phyloP scores from a whole-genome alignment of 257 asterid species.

The Nicotiana benthamiana region DNA sequence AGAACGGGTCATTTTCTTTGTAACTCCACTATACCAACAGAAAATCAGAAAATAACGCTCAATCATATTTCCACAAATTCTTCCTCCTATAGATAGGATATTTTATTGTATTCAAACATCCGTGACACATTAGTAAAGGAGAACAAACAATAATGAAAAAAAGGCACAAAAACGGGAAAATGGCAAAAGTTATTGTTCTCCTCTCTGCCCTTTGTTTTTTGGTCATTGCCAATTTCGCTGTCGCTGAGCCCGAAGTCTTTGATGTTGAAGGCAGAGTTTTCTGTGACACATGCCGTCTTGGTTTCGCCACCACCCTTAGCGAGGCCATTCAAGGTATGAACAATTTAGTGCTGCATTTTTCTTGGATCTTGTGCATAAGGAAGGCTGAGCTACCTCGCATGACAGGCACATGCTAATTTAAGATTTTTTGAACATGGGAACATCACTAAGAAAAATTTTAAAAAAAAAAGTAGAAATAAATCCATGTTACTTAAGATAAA shows the following conservation, averaged over 20 bases:
- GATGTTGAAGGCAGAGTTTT: slow-evolving; percentile 24
- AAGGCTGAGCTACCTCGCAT: too few relatives aligned
- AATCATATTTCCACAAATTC: background rate
- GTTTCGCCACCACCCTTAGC: slow-evolving; percentile 22
- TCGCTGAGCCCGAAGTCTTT: background rate
- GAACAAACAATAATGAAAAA: background rate
- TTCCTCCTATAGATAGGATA: background rate
- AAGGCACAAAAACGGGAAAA: background rate
- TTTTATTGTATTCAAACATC: background rate
- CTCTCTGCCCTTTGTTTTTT: slow-evolving; percentile 14
- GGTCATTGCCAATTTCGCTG: slow-evolving; percentile 17
- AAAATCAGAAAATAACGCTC: background rate
- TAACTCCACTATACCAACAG: background rate
- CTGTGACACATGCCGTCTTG: slow-evolving; percentile 38
- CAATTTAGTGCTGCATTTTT: too few relatives aligned
- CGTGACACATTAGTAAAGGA: slow-evolving; percentile 8
- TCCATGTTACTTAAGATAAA: too few relatives aligned
- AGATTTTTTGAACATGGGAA: too few relatives aligned
- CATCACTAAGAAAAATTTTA: too few relatives aligned
- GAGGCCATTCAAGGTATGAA: slow-evolving; percentile 8
- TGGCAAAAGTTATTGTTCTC: slow-evolving; percentile 28
- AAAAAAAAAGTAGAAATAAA: too few relatives aligned
- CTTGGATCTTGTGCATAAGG: background rate
- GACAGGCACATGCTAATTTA: too few relatives aligned
- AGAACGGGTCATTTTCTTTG: background rate